Evolutionary conservation across 495 filamentous ascomycete species (phyloP).

Genomic region (Penicillium silybi): DNA sequence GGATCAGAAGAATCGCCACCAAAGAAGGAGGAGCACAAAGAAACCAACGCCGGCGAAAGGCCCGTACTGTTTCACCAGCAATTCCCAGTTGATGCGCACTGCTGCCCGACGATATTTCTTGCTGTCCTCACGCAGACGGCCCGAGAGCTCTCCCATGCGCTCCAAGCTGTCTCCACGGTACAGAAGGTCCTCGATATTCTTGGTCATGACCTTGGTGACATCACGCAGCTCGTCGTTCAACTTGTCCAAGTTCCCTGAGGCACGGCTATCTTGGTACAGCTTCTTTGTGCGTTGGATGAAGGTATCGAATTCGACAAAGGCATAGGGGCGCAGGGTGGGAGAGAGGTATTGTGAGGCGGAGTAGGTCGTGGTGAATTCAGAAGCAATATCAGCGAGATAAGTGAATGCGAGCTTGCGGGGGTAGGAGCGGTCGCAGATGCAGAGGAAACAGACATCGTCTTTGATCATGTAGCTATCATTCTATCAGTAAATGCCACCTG

Average conservation of each 20-base stretch:
- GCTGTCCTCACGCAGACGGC: slow-evolving; percentile 81
- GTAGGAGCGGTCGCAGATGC: slow-evolving; percentile 89
- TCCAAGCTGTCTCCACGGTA: slow-evolving; percentile 95
- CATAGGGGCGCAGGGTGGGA: slow-evolving; percentile 79
- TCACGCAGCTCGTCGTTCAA: slow-evolving; percentile 94
- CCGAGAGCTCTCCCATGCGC: slow-evolving; percentile 93
- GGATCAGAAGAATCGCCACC: slow-evolving; percentile 83
- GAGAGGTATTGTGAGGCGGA: slow-evolving; percentile 64
- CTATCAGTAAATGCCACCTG: slow-evolving; percentile 3
- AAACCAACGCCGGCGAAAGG: slow-evolving; percentile 76
- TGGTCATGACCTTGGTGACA: slow-evolving; percentile 99
- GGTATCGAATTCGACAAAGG: slow-evolving; percentile 96
- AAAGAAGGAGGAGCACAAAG: slow-evolving; percentile 79
- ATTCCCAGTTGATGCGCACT: slow-evolving; percentile 96
- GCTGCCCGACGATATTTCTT: slow-evolving; percentile 90
- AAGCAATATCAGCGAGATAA: slow-evolving; percentile 87
- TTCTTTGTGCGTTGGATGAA: slow-evolving; percentile 92
- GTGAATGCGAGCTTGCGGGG: slow-evolving; percentile 98
- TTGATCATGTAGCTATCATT: slow-evolving; percentile 74
- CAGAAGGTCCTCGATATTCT: slow-evolving; percentile 97
- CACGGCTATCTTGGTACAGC: slow-evolving; percentile 89
- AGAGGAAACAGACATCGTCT: slow-evolving; percentile 79
- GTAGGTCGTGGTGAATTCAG: slow-evolving; percentile 90
- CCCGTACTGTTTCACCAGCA: slow-evolving; percentile 92
- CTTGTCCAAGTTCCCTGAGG: slow-evolving; percentile 79